Base-by-base conservation (phyloP, 495 filamentous ascomycete genomes). In the Podospora fimiseda region DNA sequence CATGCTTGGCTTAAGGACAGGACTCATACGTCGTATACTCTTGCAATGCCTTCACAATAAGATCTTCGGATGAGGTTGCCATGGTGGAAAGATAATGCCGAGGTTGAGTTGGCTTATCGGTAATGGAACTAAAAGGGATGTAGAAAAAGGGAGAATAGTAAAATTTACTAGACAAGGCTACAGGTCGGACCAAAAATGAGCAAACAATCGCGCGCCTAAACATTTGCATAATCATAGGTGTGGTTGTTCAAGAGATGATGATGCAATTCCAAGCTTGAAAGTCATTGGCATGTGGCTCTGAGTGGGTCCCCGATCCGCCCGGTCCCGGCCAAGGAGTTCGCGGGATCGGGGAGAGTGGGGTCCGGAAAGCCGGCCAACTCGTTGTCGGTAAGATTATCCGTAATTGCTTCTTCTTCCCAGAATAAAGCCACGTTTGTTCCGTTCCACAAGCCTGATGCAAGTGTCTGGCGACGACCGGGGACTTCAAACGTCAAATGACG, bases 11-110 rank as follows among this genome's bases (percentile, higher is more conserved):
- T 3, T 6, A 45, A 3, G 43, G 20, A 22, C 36, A 44, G 24
- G 23, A 21, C 3, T 51, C 64, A 43, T 66, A 75, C 73, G 70
- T 74, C 19, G 70, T 75, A 56, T 64, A 74, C 15, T 69, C 58
- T 27, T 73, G 65, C 43, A 76, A 53, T 7, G 65, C 68, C 43
- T 55, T 55, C 19, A 74, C 52, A 30, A 74, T 68, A 11, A 63
- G 60, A 46, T 73, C 70, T 51, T 70, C 58, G 13, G 56, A 38
- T 43, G 48, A 16, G 21, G 51, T 11, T 19, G n/a, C 50, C 38
- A 0, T 53, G 33, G 59, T 67, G 67, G 13, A 39, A 57, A 43
- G 51, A 40, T 23, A 15, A 27, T n/a, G 5, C 57, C 59, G 50
- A 62, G 52, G 57, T 55, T 51, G 50, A 11, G 11, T 5, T 18